Evolutionary conservation across 805 yeast genomes (phyloP), one percentile per base, ranked within the genome.

Genomic region (Candida easanensis): DNA sequence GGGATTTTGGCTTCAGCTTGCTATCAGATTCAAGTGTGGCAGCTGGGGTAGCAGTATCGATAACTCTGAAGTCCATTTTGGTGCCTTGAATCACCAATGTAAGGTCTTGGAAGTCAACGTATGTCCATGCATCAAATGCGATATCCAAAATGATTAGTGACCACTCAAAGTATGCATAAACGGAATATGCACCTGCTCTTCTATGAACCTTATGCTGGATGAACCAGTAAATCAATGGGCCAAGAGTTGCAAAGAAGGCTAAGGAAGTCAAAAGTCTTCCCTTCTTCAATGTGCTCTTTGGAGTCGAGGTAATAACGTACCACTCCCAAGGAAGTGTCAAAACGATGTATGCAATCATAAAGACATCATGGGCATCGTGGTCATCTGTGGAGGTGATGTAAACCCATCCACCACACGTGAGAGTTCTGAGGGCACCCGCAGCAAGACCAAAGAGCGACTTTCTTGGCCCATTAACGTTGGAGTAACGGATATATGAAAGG

Each of bases 321-420:
- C 81, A 63, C 38, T 88, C 84, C 97, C 97, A 93, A 2, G 99
- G 99, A 30, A 91, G 70, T 2, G 98, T 90, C 48, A 91, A 71
- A 2, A 89, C 76, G 45, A 93, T 84, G 65, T 93, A 93, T 21
- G 84, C 62, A 48, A 93, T 88, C 99, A 93, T 93, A 62, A 91
- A 91, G 33, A 93, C 79, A 60, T 93, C 98, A 62, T 93, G 99
- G 69, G 84, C 81, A 64, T 91, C 96, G 56, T 91, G 98, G 62
- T 93, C 97, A 63, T 93, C 99, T 1, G 97, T 88, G 6, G 96
- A 86, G 2, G 99, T 93, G 50, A 93, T 85, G 61, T 93, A 93
- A 7, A 95, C 96, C 97, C 98, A 93, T 11, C 98, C 98, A 59
- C 99, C 99, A 60, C 98, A 93, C 2, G 96, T 84, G 43, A 93